Percentiles rank a stretch among this genome's conserved stretches.
Conservation (phyloP, 2,329 filamentous ascomycete genomes). For the Aspergillaceae sp. region DNA sequence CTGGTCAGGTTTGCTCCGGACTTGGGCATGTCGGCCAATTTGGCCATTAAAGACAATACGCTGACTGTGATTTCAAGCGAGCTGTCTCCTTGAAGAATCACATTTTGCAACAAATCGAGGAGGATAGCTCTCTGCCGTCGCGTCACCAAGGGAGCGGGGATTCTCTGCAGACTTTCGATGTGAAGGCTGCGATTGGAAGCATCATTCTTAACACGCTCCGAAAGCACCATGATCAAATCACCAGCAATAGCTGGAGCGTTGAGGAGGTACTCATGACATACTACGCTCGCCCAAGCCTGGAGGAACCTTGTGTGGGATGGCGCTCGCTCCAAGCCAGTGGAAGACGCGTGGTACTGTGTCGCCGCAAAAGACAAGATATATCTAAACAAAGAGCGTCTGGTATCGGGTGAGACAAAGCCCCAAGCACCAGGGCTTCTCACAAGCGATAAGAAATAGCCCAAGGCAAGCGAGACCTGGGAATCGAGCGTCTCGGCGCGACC, state of each 20-base stretch:
- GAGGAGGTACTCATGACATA: constrained; percentile 33
- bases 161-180: constrained; percentile 28
- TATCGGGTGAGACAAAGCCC: constrained; percentile 21
- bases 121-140: constrained; percentile 28
- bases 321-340: constrained; percentile 18
- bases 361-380: constrained; percentile 25
- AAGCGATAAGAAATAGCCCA: constrained; percentile 28
- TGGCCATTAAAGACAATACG: constrained; percentile 32
- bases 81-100: constrained; percentile 21
- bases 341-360: constrained; percentile 17
- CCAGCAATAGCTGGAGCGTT: constrained; percentile 24
- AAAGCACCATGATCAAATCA: constrained; percentile 27
- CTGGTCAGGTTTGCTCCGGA: constrained; percentile 27
- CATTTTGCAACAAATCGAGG: constrained; percentile 27
- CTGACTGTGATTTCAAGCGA: constrained; percentile 21
- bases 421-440: constrained; percentile 24
- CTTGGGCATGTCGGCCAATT: constrained; percentile 32
- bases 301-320: constrained; percentile 22
- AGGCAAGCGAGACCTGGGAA: constrained; percentile 20
- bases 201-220: constrained; percentile 23
- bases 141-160: constrained; percentile 28
- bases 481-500: constrained; percentile 29
- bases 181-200: constrained; percentile 19
- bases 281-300: constrained; percentile 30
- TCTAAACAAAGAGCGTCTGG: constrained; percentile 24